Evolutionary conservation across 2,329 filamentous ascomycete species (phyloP).

Genomic region (Ceratocystiopsis brevicomis): DNA sequence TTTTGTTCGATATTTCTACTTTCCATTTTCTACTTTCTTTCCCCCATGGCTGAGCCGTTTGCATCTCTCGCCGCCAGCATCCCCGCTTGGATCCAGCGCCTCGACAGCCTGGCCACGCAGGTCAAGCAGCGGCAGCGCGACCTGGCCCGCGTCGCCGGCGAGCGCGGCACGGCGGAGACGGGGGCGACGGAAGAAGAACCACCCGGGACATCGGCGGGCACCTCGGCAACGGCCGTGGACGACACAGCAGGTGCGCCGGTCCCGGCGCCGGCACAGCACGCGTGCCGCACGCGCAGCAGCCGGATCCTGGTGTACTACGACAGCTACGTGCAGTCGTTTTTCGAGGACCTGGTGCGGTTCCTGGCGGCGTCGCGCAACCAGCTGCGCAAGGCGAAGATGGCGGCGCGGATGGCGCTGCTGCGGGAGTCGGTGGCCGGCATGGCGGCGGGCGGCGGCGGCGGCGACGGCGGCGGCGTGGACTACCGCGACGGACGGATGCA

Average conservation of each 20-base stretch:
- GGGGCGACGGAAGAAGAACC: too few species aligned
- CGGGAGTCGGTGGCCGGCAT: constrained; percentile 34
- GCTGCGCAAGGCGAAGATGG: constrained; percentile 76
- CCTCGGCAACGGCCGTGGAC: too few species aligned
- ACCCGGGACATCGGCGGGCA: too few species aligned
- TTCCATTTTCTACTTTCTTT: too few species aligned
- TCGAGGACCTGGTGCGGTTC: constrained; percentile 66
- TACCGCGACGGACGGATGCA: too few species aligned
- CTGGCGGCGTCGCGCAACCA: constrained; percentile 65
- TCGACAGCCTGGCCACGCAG: constrained; percentile 41
- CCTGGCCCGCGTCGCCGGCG: constrained; percentile 24
- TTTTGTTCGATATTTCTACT: too few species aligned
- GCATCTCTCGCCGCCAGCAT: constrained; percentile 29
- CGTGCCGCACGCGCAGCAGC: constrained; percentile 43
- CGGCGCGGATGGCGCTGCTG: constrained; percentile 41
- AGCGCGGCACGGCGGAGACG: too few species aligned
- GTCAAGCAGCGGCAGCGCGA: constrained; percentile 43
- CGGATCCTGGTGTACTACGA: constrained; percentile 89
- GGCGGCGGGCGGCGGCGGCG: constrained; percentile 12
- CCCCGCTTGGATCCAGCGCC: constrained; percentile 38
- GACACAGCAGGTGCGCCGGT: too few species aligned
- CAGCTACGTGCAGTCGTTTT: constrained; percentile 62
- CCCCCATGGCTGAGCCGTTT: too few species aligned
- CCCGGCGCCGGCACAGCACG: too few species aligned
- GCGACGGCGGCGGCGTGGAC: too few species aligned